These are phyloP conservation scores for bread wheat (Triticum aestivum) DNA, from an alignment of 176 grass and related monocot genomes.

Conservation along the genomic window DNA sequence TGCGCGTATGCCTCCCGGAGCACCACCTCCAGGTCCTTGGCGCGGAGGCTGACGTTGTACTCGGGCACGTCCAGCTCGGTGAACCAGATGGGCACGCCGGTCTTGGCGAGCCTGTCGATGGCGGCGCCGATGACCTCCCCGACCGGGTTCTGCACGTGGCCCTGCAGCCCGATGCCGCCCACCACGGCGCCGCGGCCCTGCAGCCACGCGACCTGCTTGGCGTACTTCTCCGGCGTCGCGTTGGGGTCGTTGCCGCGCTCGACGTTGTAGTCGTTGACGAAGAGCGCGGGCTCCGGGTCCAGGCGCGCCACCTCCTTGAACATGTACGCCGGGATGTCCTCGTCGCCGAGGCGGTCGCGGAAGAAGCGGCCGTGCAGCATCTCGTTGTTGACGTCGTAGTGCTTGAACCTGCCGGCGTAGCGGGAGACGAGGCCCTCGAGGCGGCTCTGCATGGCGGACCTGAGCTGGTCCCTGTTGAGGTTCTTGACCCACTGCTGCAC, in stretches of 20 bases:
- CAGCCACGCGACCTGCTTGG: constrained; percentile 20
- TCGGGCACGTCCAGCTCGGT: constrained; percentile 50
- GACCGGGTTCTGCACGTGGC: constrained; percentile 37
- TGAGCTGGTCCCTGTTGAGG: constrained; percentile 1
- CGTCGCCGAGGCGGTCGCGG: constrained; percentile 30
- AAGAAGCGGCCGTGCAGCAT: constrained; percentile 60
- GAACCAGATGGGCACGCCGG: constrained; percentile 46
- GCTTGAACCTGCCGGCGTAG: constrained; percentile 35
- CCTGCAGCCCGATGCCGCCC: constrained; percentile 46
- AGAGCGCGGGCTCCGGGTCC: constrained; percentile 28
- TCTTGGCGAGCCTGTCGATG: constrained; percentile 33
- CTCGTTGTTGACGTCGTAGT: constrained; percentile 65
- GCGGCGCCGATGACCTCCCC: constrained; percentile 43
- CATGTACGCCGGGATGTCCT: constrained; percentile 25
- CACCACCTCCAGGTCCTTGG: constrained; percentile 55
- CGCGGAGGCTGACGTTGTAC: constrained; percentile 40
- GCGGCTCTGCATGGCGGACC: constrained; percentile 26
- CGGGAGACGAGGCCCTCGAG: constrained; percentile 36
- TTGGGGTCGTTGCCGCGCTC: constrained; percentile 27
- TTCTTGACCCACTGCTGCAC: constrained; percentile 36
- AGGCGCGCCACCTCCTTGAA: constrained; percentile 29
- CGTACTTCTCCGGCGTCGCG: constrained; percentile 49
- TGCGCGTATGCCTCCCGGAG: constrained; percentile 56
- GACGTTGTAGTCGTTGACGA: constrained; percentile 68
- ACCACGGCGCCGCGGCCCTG: constrained; percentile 36